Evolutionary conservation across 1,139 yeast species (phyloP).

Genomic region (Lizanozyma gosingica): DNA sequence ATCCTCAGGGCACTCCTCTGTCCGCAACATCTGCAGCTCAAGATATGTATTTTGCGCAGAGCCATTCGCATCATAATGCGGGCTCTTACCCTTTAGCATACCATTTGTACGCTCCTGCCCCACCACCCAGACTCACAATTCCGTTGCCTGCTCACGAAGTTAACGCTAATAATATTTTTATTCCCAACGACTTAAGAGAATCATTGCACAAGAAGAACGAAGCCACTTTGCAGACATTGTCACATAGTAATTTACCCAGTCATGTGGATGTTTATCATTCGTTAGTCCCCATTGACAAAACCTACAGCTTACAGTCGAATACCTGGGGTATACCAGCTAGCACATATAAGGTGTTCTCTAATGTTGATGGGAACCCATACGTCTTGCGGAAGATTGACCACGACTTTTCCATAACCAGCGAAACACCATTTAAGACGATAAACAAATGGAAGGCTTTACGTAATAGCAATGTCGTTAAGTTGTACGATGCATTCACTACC

Average conservation of each 20-base stretch:
- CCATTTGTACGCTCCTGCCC: constrained; percentile 83
- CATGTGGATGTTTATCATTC: constrained; percentile 80
- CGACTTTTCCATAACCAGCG: constrained; percentile 49
- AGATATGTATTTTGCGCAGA: constrained; percentile 12
- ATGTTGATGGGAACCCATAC: constrained; percentile 70
- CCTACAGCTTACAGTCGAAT: constrained; percentile 41
- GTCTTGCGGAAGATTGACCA: constrained; percentile 63
- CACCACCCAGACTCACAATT: constrained; percentile 62
- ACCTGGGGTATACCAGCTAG: constrained; percentile 56
- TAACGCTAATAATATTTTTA: constrained; percentile 58
- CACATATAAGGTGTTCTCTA: constrained; percentile 73
- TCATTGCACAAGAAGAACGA: constrained; percentile 66
- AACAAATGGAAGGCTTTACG: constrained; percentile 42
- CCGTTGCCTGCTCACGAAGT: constrained; percentile 65
- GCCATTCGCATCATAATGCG: not conserved
- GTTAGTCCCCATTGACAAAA: constrained; percentile 71
- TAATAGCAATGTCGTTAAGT: constrained; percentile 52
- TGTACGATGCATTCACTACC: constrained; percentile 81
- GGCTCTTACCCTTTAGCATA: constrained; percentile 60
- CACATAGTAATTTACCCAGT: constrained; percentile 57
- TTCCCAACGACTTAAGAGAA: constrained; percentile 67
- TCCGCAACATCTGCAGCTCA: constrained; percentile 8
- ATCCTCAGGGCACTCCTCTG: constrained; percentile 1
- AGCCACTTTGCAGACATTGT: constrained; percentile 65
- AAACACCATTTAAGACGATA: constrained; percentile 33